Conservation (phyloP, 345 rosid genomes). For the Linum tenue region DNA sequence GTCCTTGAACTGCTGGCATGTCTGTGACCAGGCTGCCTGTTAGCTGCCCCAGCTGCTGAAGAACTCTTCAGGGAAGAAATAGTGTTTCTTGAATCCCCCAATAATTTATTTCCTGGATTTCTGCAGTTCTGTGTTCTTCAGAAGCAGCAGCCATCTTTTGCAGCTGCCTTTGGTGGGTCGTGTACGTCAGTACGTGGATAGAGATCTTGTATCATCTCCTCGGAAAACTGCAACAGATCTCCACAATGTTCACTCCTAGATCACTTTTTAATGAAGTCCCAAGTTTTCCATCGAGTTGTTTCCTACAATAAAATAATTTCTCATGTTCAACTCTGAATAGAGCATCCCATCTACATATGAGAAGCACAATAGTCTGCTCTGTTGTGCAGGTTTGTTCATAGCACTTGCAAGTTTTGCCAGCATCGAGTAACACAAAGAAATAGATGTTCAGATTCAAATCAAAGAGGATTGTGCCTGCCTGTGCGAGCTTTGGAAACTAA, state of each 20-base stretch:
- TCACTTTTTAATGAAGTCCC: conserved; percentile 71
- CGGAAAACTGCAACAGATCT: conserved; percentile 65
- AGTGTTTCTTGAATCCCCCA: neutral
- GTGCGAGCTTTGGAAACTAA: neutral
- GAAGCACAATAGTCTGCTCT: conserved; percentile 47
- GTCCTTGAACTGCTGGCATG: conserved; percentile 1
- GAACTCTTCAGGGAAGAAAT: conserved; percentile 2
- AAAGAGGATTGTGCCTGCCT: neutral
- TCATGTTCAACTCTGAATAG: conserved; percentile 15
- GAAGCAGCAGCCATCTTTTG: neutral
- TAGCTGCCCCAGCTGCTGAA: neutral
- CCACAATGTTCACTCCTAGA: conserved; percentile 67
- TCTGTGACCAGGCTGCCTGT: neutral
- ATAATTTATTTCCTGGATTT: neutral
- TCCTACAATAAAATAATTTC: conserved; percentile 41
- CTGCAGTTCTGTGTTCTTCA: neutral
- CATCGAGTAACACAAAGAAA: conserved; percentile 42
- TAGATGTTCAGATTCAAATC: neutral
- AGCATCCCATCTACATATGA: conserved; percentile 67
- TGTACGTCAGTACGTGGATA: conserved; percentile 20
- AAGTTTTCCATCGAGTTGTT: conserved; percentile 91
- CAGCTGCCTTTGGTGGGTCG: too few species aligned
- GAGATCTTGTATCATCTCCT: conserved; percentile 73
- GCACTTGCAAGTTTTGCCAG: conserved; percentile 89
- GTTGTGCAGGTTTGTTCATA: conserved; percentile 99